A percentile compares a stretch with the other conserved stretches of the same genome.
Evolutionary conservation across 1,284 basidiomycete genomes (phyloP).

Genomic region (Trametes versicolor): DNA sequence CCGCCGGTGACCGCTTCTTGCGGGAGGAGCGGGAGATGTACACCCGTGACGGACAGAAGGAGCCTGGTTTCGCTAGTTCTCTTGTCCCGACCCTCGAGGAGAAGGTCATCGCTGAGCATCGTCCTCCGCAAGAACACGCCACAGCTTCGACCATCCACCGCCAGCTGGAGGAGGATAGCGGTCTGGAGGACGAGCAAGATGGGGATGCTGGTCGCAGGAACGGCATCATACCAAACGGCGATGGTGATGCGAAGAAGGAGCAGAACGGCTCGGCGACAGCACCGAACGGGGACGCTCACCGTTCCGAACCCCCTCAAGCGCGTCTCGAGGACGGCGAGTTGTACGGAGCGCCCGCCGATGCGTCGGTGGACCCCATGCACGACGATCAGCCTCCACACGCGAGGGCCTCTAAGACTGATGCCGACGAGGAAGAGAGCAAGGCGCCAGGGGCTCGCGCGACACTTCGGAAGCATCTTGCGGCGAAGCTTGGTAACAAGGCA

Average conservation of each 20-base stretch:
- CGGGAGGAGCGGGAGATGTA: slow-evolving; percentile 64
- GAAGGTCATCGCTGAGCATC: slow-evolving; percentile 61
- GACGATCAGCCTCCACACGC: slow-evolving; percentile 59
- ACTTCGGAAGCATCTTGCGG: slow-evolving; percentile 64
- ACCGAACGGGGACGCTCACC: slow-evolving; percentile 26
- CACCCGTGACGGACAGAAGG: slow-evolving; percentile 60
- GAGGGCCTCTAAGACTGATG: slow-evolving; percentile 54
- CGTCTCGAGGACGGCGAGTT: slow-evolving; percentile 53
- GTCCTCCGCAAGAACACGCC: slow-evolving; percentile 42
- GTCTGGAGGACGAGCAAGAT: slow-evolving; percentile 17
- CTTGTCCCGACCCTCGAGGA: slow-evolving; percentile 81
- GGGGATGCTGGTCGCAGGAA: not conserved
- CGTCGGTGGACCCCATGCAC: slow-evolving; percentile 50
- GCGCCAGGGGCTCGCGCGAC: slow-evolving; percentile 59
- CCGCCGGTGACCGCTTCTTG: slow-evolving; percentile 52
- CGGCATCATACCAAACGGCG: slow-evolving; percentile 15
- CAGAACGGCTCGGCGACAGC: slow-evolving; percentile 31
- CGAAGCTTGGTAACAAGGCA: slow-evolving; percentile 61
- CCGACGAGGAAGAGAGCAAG: slow-evolving; percentile 60
- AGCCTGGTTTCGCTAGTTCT: slow-evolving; percentile 69
- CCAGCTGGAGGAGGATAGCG: slow-evolving; percentile 10
- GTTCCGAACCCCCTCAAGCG: slow-evolving; percentile 47
- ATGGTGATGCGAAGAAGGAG: slow-evolving; percentile 2
- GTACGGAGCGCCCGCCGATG: slow-evolving; percentile 66
- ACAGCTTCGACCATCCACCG: slow-evolving; percentile 50